Evolutionary conservation across 129 eudicot genomes (phyloP).

Genomic region (Helichrysum umbraculigerum): DNA sequence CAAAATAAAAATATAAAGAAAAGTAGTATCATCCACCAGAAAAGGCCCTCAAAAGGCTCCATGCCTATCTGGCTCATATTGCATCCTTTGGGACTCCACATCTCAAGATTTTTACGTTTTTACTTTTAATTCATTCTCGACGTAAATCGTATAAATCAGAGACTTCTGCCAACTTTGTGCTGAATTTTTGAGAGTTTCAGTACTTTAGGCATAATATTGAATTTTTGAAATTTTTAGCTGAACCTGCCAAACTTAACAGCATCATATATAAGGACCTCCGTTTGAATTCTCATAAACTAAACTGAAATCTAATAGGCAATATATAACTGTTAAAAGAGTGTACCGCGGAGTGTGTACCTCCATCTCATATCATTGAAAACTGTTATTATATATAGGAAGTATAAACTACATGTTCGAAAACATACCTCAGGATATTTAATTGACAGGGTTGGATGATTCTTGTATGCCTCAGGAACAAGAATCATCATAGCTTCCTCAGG

Average conservation of each 20-base stretch:
- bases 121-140: neutral
- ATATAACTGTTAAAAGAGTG: neutral
- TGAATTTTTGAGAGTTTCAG: neutral
- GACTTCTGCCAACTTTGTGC: neutral
- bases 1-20: slow-evolving; percentile 6
- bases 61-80: neutral
- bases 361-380: neutral
- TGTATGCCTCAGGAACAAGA: slow-evolving; percentile 99
- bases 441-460: slow-evolving; percentile 92
- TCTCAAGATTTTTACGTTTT: neutral
- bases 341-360: neutral
- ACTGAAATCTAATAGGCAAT: neutral
- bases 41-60: neutral
- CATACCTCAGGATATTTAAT: slow-evolving; percentile 96
- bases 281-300: slow-evolving; percentile 9
- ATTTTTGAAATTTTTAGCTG: neutral
- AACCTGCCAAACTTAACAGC: neutral
- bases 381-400: neutral
- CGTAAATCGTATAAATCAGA: neutral
- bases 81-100: slow-evolving; percentile 1
- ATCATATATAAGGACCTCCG: neutral
- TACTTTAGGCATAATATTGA: neutral
- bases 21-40: slow-evolving; percentile 5
- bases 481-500: slow-evolving; percentile 99
- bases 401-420: slow-evolving; percentile 10